A percentile compares a stretch with the other conserved stretches of the same genome.
Conservation (phyloP, 768 basidiomycete species). For the Leccinum uliginosum region DNA sequence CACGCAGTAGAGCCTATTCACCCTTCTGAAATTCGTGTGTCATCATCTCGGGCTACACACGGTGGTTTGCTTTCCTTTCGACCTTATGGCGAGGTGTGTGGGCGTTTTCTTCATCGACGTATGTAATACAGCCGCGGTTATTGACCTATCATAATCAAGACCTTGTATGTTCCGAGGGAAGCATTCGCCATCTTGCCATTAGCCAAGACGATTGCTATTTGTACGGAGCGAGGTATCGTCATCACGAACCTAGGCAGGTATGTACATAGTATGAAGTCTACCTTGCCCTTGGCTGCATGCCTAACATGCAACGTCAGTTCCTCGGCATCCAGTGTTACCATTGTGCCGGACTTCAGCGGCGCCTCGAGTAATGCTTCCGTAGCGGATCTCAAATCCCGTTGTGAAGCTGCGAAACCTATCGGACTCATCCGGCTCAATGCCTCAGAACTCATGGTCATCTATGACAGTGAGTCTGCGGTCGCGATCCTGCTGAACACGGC, state of each 20-base stretch:
- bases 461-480: constrained; percentile 52
- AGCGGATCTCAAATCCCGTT: constrained; percentile 51
- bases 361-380: constrained; percentile 38
- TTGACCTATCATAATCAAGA: constrained; percentile 33
- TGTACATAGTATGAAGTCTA: constrained; percentile 20
- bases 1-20: constrained; percentile 56
- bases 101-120: neutral
- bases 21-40: constrained; percentile 32
- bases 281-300: neutral
- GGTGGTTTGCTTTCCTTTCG: constrained; percentile 44
- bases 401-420: constrained; percentile 57
- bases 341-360: constrained; percentile 58
- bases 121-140: neutral
- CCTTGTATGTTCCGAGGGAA: constrained; percentile 69
- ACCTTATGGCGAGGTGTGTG: constrained; percentile 60
- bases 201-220: constrained; percentile 59
- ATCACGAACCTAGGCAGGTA: constrained; percentile 69
- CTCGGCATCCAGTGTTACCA: constrained; percentile 35
- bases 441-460: constrained; percentile 65
- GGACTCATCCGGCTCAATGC: constrained; percentile 57
- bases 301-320: constrained; percentile 30
- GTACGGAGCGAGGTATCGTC: constrained; percentile 59
- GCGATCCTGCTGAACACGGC: neutral
- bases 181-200: constrained; percentile 57
- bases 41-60: constrained; percentile 33